Base-by-base conservation (phyloP, 1,139 yeast genomes). In the Sugiyamaella novakii region DNA sequence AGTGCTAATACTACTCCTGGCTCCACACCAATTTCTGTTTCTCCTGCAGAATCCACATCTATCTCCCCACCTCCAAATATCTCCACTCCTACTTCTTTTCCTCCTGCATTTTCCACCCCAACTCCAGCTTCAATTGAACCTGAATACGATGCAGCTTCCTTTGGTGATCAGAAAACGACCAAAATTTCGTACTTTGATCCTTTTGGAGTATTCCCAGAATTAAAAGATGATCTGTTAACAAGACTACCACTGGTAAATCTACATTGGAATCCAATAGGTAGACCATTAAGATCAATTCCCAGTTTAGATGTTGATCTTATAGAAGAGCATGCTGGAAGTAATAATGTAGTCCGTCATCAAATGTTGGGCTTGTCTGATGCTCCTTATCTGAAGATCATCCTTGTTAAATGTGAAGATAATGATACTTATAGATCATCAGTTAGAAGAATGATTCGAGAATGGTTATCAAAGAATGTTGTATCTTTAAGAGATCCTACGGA, bases 111-210 rank as follows among this genome's bases (percentile, higher is more conserved):
- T n/a, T n/a, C n/a, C n/a, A n/a, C n/a, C n/a, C n/a, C n/a, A n/a
- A n/a, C n/a, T n/a, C n/a, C n/a, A n/a, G n/a, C n/a, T n/a, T n/a
- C n/a, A n/a, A n/a, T n/a, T n/a, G n/a, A n/a, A n/a, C n/a, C n/a
- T n/a, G n/a, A n/a, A 3, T 39, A 24, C 14, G 40, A 27, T 17
- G 35, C 21, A 11, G 41, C 45, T 18, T 41, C 47, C n/a, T 50
- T 47, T 39, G 46, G 46, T 12, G 59, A 52, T 43, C 58, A 48
- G 36, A 57, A 55, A 35, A 60, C 55, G 46, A 63, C 81, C 3
- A 63, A 65, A 40, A 69, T 84, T 21, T 89, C 94, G 7, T 89
- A 82, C 66, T 88, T 86, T 66, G 98, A 92, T 64, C 98, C 98
- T 0, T 86, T 87, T 63, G 79, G 79, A 36, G 78, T 84, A 0